Evolutionary conservation across 2,329 filamentous ascomycete genomes (phyloP), one percentile per base, ranked within the genome.

Genomic region (Xylaria sp.): DNA sequence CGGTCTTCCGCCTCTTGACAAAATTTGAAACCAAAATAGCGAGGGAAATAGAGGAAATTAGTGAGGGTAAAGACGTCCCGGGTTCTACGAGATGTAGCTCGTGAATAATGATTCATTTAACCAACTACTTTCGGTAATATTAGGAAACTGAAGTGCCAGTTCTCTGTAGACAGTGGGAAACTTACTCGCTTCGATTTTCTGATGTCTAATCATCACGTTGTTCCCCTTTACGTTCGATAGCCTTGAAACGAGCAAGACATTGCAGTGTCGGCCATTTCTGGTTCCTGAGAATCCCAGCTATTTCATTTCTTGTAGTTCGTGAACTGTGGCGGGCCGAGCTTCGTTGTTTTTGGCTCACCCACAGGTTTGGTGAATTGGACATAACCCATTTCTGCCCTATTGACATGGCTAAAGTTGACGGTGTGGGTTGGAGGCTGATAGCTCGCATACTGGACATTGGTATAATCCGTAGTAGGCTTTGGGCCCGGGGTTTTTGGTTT

Each of bases 321-420:
- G 28, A 28, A 28, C 28, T 28, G 28, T 28, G 28, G 28, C 28
- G 28, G 28, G 28, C 28, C 28, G 28, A 28, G 28, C 48, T 60
- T 55, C 41, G 39, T 50, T 8, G 5, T 51, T n/a, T 66, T 62
- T 3, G 64, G 39, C 12, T 63, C 62, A 13, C 56, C 58, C 28
- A 28, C 28, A 20, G 51, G 41, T 62, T 62, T 62, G n/a, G 15
- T 51, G 32, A 62, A 62, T 39, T 62, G 15, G 20, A 63, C 23
- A 51, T 10, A 25, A 15, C 23, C 8, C 7, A 56, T 28, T 4
- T 51, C 41, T 20, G 50, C 23, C 23, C 32, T 15, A 32, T 3
- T 37, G 1, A 66, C 64, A 34, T 28, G 25, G 44, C 41, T 44
- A 12, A 66, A 66, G 23, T 66, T 32, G 3, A 51, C 28, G 3